phyloP scores from a whole-genome alignment of 352 stramenopile genomes.

The Phytopythium mirpurense region DNA sequence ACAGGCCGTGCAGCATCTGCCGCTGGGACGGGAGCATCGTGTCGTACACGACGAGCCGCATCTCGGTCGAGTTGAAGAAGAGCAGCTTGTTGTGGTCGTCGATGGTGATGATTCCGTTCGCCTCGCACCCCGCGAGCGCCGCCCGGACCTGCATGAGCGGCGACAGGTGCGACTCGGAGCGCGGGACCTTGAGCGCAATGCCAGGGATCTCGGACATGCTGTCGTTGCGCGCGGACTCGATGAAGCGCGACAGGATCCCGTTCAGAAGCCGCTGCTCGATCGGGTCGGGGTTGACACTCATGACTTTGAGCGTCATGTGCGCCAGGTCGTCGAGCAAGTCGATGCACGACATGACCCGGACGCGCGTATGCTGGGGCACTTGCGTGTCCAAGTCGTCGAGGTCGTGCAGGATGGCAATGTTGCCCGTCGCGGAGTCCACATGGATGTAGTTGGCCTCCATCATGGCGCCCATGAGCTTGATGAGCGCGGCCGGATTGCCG shows the following conservation, averaged over 20 bases:
- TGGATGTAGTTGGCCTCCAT: constrained; percentile 58
- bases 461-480: constrained; percentile 69
- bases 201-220: constrained; percentile 20
- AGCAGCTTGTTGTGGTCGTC: constrained; percentile 49
- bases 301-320: constrained; percentile 59
- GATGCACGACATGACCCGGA: constrained; percentile 65
- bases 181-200: constrained; percentile 31
- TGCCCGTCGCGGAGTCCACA: constrained; percentile 39
- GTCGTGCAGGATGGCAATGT: constrained; percentile 61
- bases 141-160: constrained; percentile 51
- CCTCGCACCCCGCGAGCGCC: constrained; percentile 58
- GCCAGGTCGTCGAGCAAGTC: constrained; percentile 43
- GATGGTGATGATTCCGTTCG: constrained; percentile 42
- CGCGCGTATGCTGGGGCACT: constrained; percentile 64
- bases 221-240: constrained; percentile 26
- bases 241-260: constrained; percentile 44
- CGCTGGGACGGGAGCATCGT: constrained; percentile 56
- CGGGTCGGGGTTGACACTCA: constrained; percentile 63
- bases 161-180: constrained; percentile 31
- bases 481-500: constrained; percentile 57
- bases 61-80: constrained; percentile 67
- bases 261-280: constrained; percentile 54
- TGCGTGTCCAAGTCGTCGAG: constrained; percentile 74
- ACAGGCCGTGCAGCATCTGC: constrained; percentile 55
- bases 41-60: constrained; percentile 35